Evolutionary conservation across 1,139 yeast genomes (phyloP), one percentile per base, ranked within the genome.

Genomic region (Waltiozyma sp.): DNA sequence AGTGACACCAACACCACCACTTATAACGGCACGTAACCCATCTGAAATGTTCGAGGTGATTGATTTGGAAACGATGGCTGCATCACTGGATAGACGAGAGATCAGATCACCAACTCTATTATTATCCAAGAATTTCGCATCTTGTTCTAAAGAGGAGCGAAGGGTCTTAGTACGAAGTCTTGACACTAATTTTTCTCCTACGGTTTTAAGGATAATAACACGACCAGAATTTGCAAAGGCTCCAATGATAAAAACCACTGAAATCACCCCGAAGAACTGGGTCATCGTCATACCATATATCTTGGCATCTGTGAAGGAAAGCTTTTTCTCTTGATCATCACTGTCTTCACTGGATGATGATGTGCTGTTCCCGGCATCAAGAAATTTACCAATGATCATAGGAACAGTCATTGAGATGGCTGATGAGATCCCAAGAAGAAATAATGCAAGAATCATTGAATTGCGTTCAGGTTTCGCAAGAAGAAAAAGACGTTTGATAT

Each of bases 81-180:
- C 88, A 60, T 91, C 98, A 40, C 86, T 80, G 14, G 95, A 80
- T 35, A 91, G 67, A 49, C 97, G 68, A 5, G 96, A 86, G 40
- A 91, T 87, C 57, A 91, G 69, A 60, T 91, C 98, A 39, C 97
- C 98, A 1, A 91, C 94, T 50, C 91, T 77, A 47, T 93, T 91
- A 28, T 84, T 81, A 56, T 91, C 97, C 57, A 86, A 80, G 58
- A 91, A 91, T 54, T 86, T 85, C 40, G 94, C 83, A 62, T 91
- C 97, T 58, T 89, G 96, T 28, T 81, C 75, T 44, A 89, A 66
- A 5, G 91, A 80, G 43, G 81, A 82, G 60, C 77, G 77, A 66
- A 87, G 81, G 36, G 91, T 73, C 42, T 81, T 70, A 2, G 94
- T 75, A 51, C 98, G 70, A 47, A 91, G 65, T 47, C 95, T 69